phyloP scores from a whole-genome alignment of 371 early-diverging fungal species.

The Lichtheimia ornata region DNA sequence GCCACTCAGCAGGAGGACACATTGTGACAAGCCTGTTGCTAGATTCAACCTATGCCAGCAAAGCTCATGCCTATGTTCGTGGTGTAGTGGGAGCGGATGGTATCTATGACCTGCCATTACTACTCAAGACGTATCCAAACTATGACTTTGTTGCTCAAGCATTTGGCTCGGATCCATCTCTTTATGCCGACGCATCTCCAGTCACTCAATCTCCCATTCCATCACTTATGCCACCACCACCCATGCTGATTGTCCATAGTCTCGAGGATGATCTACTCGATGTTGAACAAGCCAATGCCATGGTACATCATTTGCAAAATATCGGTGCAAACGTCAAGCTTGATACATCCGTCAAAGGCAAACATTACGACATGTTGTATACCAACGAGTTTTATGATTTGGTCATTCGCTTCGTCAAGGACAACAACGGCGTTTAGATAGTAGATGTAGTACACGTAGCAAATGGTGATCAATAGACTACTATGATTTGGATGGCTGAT shows the following conservation, averaged over 20 bases:
- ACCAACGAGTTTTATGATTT: conserved; percentile 41
- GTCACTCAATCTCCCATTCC: conserved; percentile 9
- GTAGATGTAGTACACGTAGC: too few relatives aligned
- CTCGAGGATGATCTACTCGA: conserved; percentile 69
- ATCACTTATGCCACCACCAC: conserved; percentile 19
- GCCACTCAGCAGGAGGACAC: conserved; percentile 88
- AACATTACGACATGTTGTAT: conserved; percentile 64
- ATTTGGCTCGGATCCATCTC: conserved; percentile 49
- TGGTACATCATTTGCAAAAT: conserved; percentile 47
- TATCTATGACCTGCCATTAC: conserved; percentile 73
- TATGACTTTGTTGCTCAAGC: conserved; percentile 77
- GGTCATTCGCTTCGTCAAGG: conserved; percentile 35
- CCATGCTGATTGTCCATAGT: conserved; percentile 67
- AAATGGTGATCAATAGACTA: too few relatives aligned
- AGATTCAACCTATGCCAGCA: conserved; percentile 30
- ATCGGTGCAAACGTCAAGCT: conserved; percentile 25
- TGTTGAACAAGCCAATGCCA: conserved; percentile 54
- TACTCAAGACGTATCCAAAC: conserved; percentile 62
- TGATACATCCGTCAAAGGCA: conserved; percentile 52
- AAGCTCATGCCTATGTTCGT: background rate
- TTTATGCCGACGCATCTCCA: conserved; percentile 52
- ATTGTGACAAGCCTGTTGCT: conserved; percentile 64
- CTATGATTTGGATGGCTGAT: too few relatives aligned
- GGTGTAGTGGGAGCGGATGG: conserved; percentile 76
- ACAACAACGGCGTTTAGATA: background rate